These are phyloP conservation scores for Hibiscus trionum DNA, from an alignment of 345 rosid species.

Conservation along the genomic window DNA sequence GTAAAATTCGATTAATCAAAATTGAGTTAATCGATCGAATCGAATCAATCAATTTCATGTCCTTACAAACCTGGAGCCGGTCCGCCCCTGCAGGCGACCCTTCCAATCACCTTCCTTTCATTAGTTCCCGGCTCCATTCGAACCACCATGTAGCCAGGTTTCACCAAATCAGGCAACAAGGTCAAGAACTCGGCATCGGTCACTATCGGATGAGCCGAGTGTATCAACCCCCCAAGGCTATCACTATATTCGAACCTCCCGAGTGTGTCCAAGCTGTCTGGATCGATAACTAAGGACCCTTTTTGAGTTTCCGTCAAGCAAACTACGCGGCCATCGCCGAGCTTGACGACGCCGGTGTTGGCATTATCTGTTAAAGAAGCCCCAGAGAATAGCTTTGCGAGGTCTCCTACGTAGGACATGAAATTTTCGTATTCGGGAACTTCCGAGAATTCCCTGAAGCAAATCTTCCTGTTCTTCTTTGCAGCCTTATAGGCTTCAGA, in stretches of 20 bases:
- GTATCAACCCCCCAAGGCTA: conserved; percentile 60
- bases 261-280: conserved; percentile 52
- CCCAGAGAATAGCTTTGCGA: conserved; percentile 73
- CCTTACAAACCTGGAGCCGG: conserved; percentile 49
- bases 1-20: not conserved
- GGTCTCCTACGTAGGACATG: conserved; percentile 57
- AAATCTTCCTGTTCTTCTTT: conserved; percentile 50
- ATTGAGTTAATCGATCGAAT: too few species aligned
- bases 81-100: conserved; percentile 70
- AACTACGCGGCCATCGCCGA: conserved; percentile 84
- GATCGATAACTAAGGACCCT: conserved; percentile 73
- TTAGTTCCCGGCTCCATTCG: conserved; percentile 71
- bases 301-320: conserved; percentile 92
- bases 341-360: conserved; percentile 75
- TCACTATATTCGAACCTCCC: conserved; percentile 76
- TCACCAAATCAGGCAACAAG: conserved; percentile 66
- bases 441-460: conserved; percentile 92
- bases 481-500: conserved; percentile 89
- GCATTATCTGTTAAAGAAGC: conserved; percentile 87
- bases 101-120: conserved; percentile 75
- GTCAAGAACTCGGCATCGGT: conserved; percentile 73
- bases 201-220: conserved; percentile 88
- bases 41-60: not conserved
- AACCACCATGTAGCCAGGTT: conserved; percentile 73
- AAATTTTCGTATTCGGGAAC: conserved; percentile 54